phyloP scores from a whole-genome alignment of 352 stramenopile species.

The Pythium oligandrum region DNA sequence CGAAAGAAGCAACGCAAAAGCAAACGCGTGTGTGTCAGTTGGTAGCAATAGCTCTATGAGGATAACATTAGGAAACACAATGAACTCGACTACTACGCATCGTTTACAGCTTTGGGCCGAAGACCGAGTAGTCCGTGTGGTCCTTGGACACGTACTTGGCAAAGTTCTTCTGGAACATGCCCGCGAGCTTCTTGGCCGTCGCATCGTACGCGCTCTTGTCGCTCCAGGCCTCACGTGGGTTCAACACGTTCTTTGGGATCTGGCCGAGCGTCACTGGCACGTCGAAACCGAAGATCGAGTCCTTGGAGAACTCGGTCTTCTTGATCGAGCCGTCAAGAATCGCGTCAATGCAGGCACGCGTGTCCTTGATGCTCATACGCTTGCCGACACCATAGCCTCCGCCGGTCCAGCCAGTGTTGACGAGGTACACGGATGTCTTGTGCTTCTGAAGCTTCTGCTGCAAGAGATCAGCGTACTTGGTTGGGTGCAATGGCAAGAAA shows the following conservation, averaged over 20 bases:
- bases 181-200: conserved; percentile 90
- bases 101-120: conserved; percentile 86
- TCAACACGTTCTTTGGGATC: conserved; percentile 87
- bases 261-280: conserved; percentile 86
- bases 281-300: conserved; percentile 94
- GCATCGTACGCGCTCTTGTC: conserved; percentile 92
- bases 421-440: conserved; percentile 92
- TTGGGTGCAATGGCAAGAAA: conserved; percentile 97
- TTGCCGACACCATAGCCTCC: conserved; percentile 95
- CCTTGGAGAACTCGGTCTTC: conserved; percentile 73
- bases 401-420: conserved; percentile 98
- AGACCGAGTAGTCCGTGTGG: conserved; percentile 94
- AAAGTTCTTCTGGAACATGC: conserved; percentile 97
- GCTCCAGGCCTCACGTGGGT: conserved; percentile 91
- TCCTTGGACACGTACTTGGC: conserved; percentile 94
- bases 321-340: conserved; percentile 96
- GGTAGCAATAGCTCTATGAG: too few relatives aligned
- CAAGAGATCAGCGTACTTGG: conserved; percentile 95
- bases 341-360: conserved; percentile 93
- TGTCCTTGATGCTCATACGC: conserved; percentile 98
- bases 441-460: conserved; percentile 96
- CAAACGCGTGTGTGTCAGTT: too few relatives aligned
- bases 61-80: too few relatives aligned
- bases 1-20: too few relatives aligned
- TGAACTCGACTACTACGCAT: too few relatives aligned